Base-by-base conservation (phyloP, 179 eudicot genomes). In the Amaranthus tricolor region DNA sequence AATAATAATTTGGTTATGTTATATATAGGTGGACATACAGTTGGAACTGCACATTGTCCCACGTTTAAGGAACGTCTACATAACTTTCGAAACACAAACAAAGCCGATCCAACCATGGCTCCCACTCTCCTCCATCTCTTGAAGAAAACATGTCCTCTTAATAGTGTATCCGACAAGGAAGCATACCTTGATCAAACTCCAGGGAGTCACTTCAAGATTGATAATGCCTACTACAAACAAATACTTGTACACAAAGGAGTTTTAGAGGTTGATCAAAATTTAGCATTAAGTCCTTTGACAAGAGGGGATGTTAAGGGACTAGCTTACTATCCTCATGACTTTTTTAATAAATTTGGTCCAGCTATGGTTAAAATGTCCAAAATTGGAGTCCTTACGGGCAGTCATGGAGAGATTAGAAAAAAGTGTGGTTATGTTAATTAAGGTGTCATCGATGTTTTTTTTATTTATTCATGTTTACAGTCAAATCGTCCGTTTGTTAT, bases 1-100 rank as follows among this genome's bases (percentile, higher is more conserved):
- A n/a, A n/a, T n/a, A n/a, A n/a, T n/a, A 16, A 55, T 72, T 11
- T 10, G 49, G 54, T 10, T 24, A 49, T n/a, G n/a, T n/a, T 77
- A n/a, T 17, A 16, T 21, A 50, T 31, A 52, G 85, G 85, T 7
- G 85, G 78, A 9, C 88, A 85, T 72, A 69, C 88, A 0, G 66
- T 83, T 16, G 88, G 88, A 15, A 13, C 31, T n/a, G 59, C 81
- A 15, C 88, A 79, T 12, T 85, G 88, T 62, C n/a, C 62, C 15
- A 21, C 12, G 8, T 74, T 85, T 53, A 21, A 75, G 16, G 9
- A 72, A 17, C 82, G 88, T n/a, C 66, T 80, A 43, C 59, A 62
- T 58, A 75, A 79, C 13, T 81, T 65, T 66, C 81, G 76, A 14
- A 62, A 78, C 55, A 81, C 84, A 0, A 62, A 53, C 16, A 50